Evolutionary conservation across 495 filamentous ascomycete genomes (phyloP).

Genomic region (Darksidea phi): DNA sequence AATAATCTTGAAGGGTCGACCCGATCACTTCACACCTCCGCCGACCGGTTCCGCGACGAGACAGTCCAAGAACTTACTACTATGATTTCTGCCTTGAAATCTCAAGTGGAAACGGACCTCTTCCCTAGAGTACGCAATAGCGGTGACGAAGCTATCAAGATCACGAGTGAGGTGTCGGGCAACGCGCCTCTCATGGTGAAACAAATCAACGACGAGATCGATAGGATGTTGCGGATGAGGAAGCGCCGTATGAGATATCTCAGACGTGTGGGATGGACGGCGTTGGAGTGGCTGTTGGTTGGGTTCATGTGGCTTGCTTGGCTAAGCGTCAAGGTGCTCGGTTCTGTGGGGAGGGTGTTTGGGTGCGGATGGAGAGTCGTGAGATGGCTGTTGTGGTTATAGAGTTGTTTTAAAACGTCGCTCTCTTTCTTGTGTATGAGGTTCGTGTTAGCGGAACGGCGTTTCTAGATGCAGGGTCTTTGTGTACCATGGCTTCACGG

Average conservation of each 20-base stretch:
- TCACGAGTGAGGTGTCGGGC: slow-evolving; percentile 69
- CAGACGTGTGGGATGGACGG: slow-evolving; percentile 48
- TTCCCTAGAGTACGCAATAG: slow-evolving; percentile 61
- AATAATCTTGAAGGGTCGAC: slow-evolving; percentile 56
- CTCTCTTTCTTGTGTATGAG: too few species aligned
- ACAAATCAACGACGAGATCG: slow-evolving; percentile 71
- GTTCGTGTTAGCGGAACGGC: too few species aligned
- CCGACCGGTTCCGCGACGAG: slow-evolving; percentile 52
- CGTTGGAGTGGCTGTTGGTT: slow-evolving; percentile 49
- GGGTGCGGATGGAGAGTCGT: slow-evolving; percentile 57
- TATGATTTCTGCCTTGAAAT: slow-evolving; percentile 53
- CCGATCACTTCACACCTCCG: slow-evolving; percentile 53
- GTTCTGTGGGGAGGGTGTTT: slow-evolving; percentile 43
- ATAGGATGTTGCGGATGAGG: slow-evolving; percentile 65
- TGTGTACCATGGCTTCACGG: too few species aligned
- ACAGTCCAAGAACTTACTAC: slow-evolving; percentile 49
- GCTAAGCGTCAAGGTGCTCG: slow-evolving; percentile 47
- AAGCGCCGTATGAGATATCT: slow-evolving; percentile 71
- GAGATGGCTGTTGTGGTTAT: slow-evolving; percentile 77
- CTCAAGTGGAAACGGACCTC: slow-evolving; percentile 55
- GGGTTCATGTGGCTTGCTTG: slow-evolving; percentile 53
- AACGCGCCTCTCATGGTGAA: slow-evolving; percentile 74
- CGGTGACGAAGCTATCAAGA: slow-evolving; percentile 73
- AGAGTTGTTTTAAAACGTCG: background rate
- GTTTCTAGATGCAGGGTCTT: too few species aligned